Evolutionary conservation across 2,329 filamentous ascomycete genomes (phyloP).

Genomic region (Fusarium clavum): DNA sequence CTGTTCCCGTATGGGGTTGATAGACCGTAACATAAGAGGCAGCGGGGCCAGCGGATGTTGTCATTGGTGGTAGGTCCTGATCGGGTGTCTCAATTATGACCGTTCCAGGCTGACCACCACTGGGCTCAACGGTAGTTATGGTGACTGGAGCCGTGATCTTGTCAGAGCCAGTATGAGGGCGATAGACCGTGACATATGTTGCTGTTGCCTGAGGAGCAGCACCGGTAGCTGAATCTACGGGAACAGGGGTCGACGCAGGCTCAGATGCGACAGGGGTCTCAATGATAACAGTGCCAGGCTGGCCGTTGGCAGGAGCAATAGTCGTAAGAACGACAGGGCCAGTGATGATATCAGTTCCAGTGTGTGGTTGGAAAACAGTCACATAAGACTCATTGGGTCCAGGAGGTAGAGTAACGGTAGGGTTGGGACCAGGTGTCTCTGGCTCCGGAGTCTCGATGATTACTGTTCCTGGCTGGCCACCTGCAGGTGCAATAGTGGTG

Average conservation of each 20-base stretch:
- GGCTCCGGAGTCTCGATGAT: conserved; percentile 28
- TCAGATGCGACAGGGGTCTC: conserved; percentile 21
- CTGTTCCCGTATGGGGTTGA: conserved; percentile 15
- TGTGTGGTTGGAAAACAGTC: conserved; percentile 26
- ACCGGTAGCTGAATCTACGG: neutral
- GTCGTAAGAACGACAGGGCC: conserved; percentile 23
- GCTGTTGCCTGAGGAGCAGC: neutral
- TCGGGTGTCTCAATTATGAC: conserved; percentile 32
- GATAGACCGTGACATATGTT: conserved; percentile 33
- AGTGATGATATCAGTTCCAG: conserved; percentile 16
- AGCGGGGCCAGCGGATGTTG: conserved; percentile 19
- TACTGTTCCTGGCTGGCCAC: conserved; percentile 25
- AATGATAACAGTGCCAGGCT: conserved; percentile 30
- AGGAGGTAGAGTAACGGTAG: conserved; percentile 27
- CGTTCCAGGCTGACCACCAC: conserved; percentile 25
- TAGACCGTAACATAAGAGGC: conserved; percentile 30
- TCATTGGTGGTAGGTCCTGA: conserved; percentile 18
- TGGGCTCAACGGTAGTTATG: conserved; percentile 21
- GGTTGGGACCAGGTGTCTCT: conserved; percentile 5
- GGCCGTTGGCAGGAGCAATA: conserved; percentile 13
- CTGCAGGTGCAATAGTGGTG: conserved; percentile 14
- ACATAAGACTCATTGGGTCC: conserved; percentile 25
- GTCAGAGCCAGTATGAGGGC: conserved; percentile 20
- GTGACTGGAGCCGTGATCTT: conserved; percentile 21
- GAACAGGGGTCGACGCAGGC: neutral